Base-by-base conservation (phyloP, 2,329 filamentous ascomycete genomes). In the Talaromyces pinophilus region DNA sequence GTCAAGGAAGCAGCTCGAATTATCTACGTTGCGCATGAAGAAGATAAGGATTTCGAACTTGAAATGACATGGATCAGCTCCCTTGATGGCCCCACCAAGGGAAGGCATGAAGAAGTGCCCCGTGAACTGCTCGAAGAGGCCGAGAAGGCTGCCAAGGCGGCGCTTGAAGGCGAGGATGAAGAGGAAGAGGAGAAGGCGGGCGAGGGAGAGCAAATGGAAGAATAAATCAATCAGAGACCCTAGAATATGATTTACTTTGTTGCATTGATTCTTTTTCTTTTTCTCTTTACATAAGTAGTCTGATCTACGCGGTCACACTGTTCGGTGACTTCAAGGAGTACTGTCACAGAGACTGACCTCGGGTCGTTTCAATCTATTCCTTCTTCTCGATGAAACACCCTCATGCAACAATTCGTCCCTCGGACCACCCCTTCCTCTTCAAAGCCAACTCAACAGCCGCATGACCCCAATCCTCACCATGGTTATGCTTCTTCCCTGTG, bases 11-110 rank as follows among this genome's bases (percentile, higher is more conserved):
- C 95, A 40, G 95, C 95, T 65, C 86, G 93, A 69, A 99, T 99
- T 81, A 98, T 99, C 81, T 96, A 97, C 79, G 88, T 97, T 68
- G 93, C 94, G 59, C 95, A 99, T 78, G 95, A 98, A 80, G 95
- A 99, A 80, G 98, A 94, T 85, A 98, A 98, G 84, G 95, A 98
- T 82, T 99, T 98, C 76, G 95, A 99, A 87, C 85, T 99, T 67
- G 95, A 99, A 84, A 96, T 99, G 93, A 96, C 92, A 67, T 99
- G 95, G 95, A 92, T 98, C 79, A 97, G 93, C 80, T 87, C 86
- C 63, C 81, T 88, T 59, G 87, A 91, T 71, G 94, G 93, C 5
- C 93, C 93, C 42, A 98, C 93, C 69, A 94, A 96, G 83, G 95
- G 95, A 69, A 88, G 90, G 74, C 95, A 99, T 77, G 86, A 94